Conservation (phyloP, 2,329 filamentous ascomycete species). For the Ophiocordyceps australis region DNA sequence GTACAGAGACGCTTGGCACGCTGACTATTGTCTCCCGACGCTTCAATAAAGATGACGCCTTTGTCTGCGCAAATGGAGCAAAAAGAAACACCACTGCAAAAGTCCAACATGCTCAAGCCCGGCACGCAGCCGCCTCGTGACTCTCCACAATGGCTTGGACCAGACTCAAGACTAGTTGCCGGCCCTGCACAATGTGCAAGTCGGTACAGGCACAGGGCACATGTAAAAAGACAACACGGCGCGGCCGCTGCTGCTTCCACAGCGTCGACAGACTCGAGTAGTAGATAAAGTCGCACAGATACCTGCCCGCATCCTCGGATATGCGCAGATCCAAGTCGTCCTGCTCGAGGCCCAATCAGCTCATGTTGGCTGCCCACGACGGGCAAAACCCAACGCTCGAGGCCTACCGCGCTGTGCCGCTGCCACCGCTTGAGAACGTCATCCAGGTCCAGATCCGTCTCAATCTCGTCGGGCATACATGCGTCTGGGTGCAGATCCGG, state of each 20-base stretch:
- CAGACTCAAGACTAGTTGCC: conserved; percentile 32
- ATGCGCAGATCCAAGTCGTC: conserved; percentile 29
- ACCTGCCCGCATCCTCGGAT: conserved; percentile 53
- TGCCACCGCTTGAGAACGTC: conserved; percentile 39
- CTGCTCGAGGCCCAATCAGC: conserved; percentile 12
- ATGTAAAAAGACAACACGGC: conserved; percentile 51
- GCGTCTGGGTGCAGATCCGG: no score
- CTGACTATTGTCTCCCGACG: no score
- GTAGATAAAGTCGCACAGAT: conserved; percentile 65
- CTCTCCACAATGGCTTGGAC: conserved; percentile 38
- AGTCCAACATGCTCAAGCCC: no score
- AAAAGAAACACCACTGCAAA: no score
- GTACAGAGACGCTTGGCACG: no score
- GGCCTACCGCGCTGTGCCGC: conserved; percentile 26
- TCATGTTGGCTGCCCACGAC: not conserved
- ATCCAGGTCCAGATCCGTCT: conserved; percentile 37
- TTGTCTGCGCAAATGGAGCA: no score
- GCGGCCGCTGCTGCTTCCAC: conserved; percentile 23
- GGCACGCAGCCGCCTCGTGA: conserved; percentile 19
- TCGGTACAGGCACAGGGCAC: conserved; percentile 44
- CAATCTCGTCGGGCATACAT: conserved; percentile 37
- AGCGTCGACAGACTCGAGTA: conserved; percentile 47
- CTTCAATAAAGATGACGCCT: no score
- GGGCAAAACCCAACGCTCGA: not conserved
- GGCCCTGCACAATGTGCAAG: conserved; percentile 25